These are phyloP conservation scores for Penicillium sp. DNA, from an alignment of 2,329 filamentous ascomycete genomes.

Conservation along the genomic window DNA sequence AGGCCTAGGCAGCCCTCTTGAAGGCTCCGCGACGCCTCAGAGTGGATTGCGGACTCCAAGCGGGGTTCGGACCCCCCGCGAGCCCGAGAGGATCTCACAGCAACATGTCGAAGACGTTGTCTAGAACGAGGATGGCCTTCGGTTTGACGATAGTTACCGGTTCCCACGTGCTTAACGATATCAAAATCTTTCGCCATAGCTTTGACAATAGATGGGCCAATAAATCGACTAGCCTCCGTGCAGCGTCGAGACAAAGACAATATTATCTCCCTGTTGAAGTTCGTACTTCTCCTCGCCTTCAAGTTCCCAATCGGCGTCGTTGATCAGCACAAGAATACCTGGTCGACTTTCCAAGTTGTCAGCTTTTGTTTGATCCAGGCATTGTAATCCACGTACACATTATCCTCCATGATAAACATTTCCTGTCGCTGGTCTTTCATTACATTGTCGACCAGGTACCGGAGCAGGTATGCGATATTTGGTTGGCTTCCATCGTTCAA, in stretches of 20 bases:
- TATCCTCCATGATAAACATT: conserved; percentile 80
- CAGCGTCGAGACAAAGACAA: conserved; percentile 93
- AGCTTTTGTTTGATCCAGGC: neutral
- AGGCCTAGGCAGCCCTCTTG: conserved; percentile 41
- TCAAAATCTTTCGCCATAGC: neutral
- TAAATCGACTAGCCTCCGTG: conserved; percentile 71
- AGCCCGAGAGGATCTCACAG: conserved; percentile 44
- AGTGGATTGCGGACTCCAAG: conserved; percentile 34
- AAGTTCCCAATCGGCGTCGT: conserved; percentile 97
- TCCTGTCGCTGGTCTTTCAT: conserved; percentile 87
- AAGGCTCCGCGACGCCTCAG: conserved; percentile 45
- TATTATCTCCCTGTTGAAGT: conserved; percentile 76
- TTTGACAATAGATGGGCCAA: neutral
- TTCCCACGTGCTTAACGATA: neutral
- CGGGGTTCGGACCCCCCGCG: conserved; percentile 39
- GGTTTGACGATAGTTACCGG: neutral
- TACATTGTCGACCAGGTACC: conserved; percentile 72
- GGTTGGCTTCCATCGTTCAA: conserved; percentile 60
- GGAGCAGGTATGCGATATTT: conserved; percentile 73
- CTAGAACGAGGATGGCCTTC: conserved; percentile 17
- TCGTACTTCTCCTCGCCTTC: conserved; percentile 92
- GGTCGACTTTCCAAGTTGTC: conserved; percentile 65
- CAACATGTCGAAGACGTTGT: conserved; percentile 47
- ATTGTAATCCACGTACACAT: conserved; percentile 67
- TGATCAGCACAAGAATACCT: conserved; percentile 93